These are phyloP conservation scores for Bombardia bombarda DNA, from an alignment of 495 filamentous ascomycete genomes.

Conservation along the genomic window DNA sequence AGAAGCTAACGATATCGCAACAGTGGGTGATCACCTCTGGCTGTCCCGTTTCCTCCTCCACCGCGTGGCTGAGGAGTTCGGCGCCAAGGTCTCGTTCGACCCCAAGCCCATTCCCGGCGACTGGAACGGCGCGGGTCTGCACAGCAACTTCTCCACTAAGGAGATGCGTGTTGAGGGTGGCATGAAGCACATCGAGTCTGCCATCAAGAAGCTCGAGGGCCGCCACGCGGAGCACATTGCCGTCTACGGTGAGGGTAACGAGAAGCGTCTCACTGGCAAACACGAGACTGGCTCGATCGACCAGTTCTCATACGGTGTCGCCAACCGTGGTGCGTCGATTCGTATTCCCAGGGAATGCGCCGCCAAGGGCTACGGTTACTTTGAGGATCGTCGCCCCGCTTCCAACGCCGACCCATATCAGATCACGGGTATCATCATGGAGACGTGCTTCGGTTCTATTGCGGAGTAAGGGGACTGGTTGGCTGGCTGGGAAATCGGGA, in stretches of 20 bases:
- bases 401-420: slow-evolving; percentile 94
- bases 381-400: slow-evolving; percentile 92
- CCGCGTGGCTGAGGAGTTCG: slow-evolving; percentile 95
- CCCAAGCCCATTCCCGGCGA: slow-evolving; percentile 98
- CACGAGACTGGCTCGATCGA: slow-evolving; percentile 94
- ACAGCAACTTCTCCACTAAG: slow-evolving; percentile 85
- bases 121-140: slow-evolving; percentile 99
- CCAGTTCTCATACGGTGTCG: slow-evolving; percentile 89
- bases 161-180: slow-evolving; percentile 85
- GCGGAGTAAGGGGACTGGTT: neutral
- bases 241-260: slow-evolving; percentile 96
- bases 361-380: slow-evolving; percentile 95
- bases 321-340: slow-evolving; percentile 84
- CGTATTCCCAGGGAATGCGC: slow-evolving; percentile 87
- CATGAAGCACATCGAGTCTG: slow-evolving; percentile 84
- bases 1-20: slow-evolving; percentile 3
- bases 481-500: neutral
- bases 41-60: slow-evolving; percentile 91
- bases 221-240: slow-evolving; percentile 93
- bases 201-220: slow-evolving; percentile 57
- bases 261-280: slow-evolving; percentile 77
- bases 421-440: slow-evolving; percentile 29
- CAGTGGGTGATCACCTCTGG: slow-evolving; percentile 96
- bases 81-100: slow-evolving; percentile 89
- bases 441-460: slow-evolving; percentile 14